Evolutionary conservation across 805 yeast species (phyloP).

Genomic region (Suhomyces canberraensis): DNA sequence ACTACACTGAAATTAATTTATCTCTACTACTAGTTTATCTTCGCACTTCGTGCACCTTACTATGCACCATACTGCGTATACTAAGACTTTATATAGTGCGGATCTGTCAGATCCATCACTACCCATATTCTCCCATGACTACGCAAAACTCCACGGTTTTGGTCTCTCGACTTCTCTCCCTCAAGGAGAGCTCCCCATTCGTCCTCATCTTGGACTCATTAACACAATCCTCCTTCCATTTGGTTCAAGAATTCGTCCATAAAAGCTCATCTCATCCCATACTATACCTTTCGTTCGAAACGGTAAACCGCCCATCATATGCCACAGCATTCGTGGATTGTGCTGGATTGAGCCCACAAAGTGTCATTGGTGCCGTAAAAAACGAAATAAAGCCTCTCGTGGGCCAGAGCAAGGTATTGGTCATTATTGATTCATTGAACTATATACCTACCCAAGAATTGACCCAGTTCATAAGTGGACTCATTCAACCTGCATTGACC

Average conservation of each 20-base stretch:
- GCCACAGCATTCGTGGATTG: conserved; percentile 51
- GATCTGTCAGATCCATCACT: too few relatives aligned
- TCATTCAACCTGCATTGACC: conserved; percentile 34
- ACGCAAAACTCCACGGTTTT: conserved; percentile 42
- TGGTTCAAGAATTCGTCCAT: conserved; percentile 57
- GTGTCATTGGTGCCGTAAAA: conserved; percentile 20
- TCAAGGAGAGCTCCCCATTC: conserved; percentile 75
- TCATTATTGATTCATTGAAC: conserved; percentile 69
- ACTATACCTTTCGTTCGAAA: conserved; percentile 67
- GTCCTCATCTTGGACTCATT: conserved; percentile 67
- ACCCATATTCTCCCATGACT: too few relatives aligned
- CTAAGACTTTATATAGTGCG: too few relatives aligned
- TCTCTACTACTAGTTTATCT: too few relatives aligned
- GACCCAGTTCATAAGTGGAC: conserved; percentile 46
- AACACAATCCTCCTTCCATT: conserved; percentile 57
- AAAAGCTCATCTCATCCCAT: conserved; percentile 37
- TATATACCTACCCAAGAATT: conserved; percentile 47
- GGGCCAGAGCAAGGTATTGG: conserved; percentile 29
- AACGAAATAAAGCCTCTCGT: conserved; percentile 13
- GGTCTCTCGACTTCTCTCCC: conserved; percentile 59
- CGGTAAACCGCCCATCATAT: conserved; percentile 49
- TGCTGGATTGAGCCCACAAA: conserved; percentile 12
- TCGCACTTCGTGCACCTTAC: too few relatives aligned
- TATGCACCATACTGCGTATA: too few relatives aligned
- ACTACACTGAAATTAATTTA: too few relatives aligned